Conservation (phyloP, 2,329 filamentous ascomycete species). For the Esteya vermicola region DNA sequence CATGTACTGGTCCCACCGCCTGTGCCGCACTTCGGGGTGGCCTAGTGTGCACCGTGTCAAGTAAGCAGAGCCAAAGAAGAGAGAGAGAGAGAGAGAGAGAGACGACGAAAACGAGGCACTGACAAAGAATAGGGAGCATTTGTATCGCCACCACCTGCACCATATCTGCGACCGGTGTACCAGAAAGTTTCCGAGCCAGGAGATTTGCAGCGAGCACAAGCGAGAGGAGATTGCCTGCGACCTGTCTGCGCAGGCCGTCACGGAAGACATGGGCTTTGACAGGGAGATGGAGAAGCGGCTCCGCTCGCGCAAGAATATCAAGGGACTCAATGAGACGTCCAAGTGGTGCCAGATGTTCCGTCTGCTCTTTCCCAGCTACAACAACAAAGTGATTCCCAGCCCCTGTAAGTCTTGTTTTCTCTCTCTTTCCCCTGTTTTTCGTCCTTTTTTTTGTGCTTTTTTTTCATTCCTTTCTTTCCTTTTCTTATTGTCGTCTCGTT, state of each 20-base stretch:
- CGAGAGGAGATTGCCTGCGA: constrained; percentile 13
- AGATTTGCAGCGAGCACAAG: no score
- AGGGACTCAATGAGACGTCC: constrained; percentile 17
- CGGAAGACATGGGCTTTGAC: constrained; percentile 21
- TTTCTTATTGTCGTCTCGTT: no score
- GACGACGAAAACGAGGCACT: neutral
- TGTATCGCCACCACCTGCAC: constrained; percentile 22
- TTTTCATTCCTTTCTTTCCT: no score
- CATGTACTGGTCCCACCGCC: constrained; percentile 19
- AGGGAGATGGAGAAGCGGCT: constrained; percentile 20
- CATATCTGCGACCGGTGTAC: constrained; percentile 21
- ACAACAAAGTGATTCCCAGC: constrained; percentile 15
- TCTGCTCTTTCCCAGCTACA: constrained; percentile 20
- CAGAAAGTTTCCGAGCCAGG: no score
- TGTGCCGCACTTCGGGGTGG: constrained; percentile 23
- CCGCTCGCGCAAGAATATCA: constrained; percentile 18
- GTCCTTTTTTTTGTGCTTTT: no score
- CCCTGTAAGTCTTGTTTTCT: no score
- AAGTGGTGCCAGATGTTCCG: constrained; percentile 24
- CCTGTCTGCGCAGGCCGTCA: no score
- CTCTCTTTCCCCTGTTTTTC: no score
- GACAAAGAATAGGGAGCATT: constrained; percentile 16
- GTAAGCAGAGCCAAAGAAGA: constrained; percentile 9
- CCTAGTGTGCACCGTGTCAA: constrained; percentile 25
- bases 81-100: no score